Base-by-base conservation (phyloP, 495 filamentous ascomycete genomes). In the Coniosporium apollinis region DNA sequence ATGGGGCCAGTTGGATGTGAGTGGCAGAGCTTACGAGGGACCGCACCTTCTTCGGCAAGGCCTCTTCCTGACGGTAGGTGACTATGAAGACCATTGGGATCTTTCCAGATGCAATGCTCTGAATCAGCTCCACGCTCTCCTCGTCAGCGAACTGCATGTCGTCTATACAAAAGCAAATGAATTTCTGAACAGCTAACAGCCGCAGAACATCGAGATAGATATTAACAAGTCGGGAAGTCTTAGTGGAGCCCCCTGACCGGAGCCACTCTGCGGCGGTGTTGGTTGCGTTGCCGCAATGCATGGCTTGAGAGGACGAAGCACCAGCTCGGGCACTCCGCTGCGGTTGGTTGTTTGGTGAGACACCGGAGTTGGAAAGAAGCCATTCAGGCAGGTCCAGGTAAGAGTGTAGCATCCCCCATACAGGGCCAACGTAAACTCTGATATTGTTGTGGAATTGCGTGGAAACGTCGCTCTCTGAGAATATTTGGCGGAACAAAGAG, bases 131-230 rank as follows among this genome's bases (percentile, higher is more conserved):
- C 24, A 82, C 56, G 3, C 77, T 84, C 46, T 94, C 85, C 30
- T 80, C 71, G 46, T 94, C 85, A 13, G 82, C 81, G 49, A 77
- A 83, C 45, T 92, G 82, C 13, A 91, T 59, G 50, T 94, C 84
- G 47, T 94, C 85, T 4, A 92, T 56, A 43, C 74, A 83, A 24
- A 91, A 69, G 46, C 77, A 83, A 22, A 92, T 82, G 48, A 91
- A 69, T 45, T 78, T 82, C 43, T 76, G 74, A 3, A 73, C 65
- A 1, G 79, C 75, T 25, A 94, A 67, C 18, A 83, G 70, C 30
- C 79, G 67, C 33, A 94, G 49, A n/a, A 91, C 72, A 39, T 91
- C 83, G 20, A 92, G 51, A 50, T 86, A 84, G 17, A 78, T 81
- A 46, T 81, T 83, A 65, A 80, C 76, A 33, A 91, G 63, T 18